A percentile compares a stretch with the other conserved stretches of the same genome.
phyloP scores from a whole-genome alignment of 805 yeast species.

The Cyberlindnera lachancei region DNA sequence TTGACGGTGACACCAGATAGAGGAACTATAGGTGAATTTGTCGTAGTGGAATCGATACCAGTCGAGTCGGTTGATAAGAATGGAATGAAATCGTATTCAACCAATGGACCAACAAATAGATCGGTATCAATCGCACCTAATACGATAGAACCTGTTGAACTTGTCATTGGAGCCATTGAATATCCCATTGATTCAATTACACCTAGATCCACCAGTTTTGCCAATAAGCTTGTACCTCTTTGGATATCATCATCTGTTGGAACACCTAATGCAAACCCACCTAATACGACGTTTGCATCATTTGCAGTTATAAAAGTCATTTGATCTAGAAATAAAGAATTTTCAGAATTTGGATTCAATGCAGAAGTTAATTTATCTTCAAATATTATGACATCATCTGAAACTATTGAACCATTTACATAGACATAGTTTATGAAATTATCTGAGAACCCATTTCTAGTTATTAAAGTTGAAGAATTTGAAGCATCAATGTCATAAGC shows the following conservation, averaged over 20 bases:
- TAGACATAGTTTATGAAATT: constrained; percentile 11
- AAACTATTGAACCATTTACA: constrained; percentile 14
- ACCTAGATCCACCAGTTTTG: constrained; percentile 23
- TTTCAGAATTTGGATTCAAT: not conserved
- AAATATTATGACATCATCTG: constrained; percentile 12
- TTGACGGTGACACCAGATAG: constrained; percentile 38
- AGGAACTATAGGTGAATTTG: constrained; percentile 39
- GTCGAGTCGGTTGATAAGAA: constrained; percentile 18
- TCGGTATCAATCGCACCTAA: constrained; percentile 53
- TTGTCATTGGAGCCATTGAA: constrained; percentile 30
- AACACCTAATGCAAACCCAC: constrained; percentile 40
- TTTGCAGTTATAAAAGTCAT: constrained; percentile 32
- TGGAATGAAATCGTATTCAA: constrained; percentile 43
- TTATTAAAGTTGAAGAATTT: not conserved
- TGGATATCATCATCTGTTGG: constrained; percentile 3
- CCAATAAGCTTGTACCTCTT: constrained; percentile 22
- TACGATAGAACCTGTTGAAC: constrained; percentile 30
- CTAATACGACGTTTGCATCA: constrained; percentile 29
- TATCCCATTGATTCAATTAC: constrained; percentile 33
- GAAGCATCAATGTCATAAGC: constrained; percentile 7
- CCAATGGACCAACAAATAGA: constrained; percentile 39
- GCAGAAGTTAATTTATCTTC: constrained; percentile 1
- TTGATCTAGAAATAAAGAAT: constrained; percentile 14
- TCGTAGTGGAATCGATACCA: too few relatives aligned
- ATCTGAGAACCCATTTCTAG: not conserved